A percentile compares a stretch with the other conserved stretches of the same genome.
Evolutionary conservation across 2,329 filamentous ascomycete genomes (phyloP).

Genomic region (Leptodontidium sp.): DNA sequence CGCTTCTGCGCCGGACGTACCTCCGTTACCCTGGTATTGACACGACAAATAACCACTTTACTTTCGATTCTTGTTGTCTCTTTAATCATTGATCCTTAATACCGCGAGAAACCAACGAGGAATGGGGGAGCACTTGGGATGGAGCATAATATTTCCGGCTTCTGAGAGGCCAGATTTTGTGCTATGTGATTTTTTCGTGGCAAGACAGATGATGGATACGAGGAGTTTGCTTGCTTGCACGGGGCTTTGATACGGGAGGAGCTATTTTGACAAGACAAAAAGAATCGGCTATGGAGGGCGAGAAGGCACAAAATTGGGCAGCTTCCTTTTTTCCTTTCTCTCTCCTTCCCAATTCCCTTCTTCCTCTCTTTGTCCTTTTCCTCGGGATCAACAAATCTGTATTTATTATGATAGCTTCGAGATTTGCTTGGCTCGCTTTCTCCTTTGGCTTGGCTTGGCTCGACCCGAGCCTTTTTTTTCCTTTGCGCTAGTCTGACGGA

Average conservation of each 20-base stretch:
- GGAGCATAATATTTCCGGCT: slow-evolving; percentile 41
- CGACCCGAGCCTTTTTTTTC: slow-evolving; percentile 33
- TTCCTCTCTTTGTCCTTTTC: slow-evolving; percentile 32
- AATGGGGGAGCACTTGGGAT: slow-evolving; percentile 37
- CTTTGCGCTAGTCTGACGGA: slow-evolving; percentile 27
- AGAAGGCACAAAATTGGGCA: slow-evolving; percentile 39
- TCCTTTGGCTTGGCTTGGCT: slow-evolving; percentile 13
- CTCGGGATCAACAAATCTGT: slow-evolving; percentile 41
- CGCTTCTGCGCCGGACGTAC: slow-evolving; percentile 36
- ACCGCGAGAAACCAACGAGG: slow-evolving; percentile 38
- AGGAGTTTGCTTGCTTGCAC: slow-evolving; percentile 40
- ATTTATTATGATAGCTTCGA: slow-evolving; percentile 46
- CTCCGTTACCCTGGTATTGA: slow-evolving; percentile 36
- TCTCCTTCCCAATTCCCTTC: slow-evolving; percentile 20
- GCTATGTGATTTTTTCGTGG: slow-evolving; percentile 29
- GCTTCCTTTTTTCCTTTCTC: slow-evolving; percentile 27
- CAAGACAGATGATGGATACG: slow-evolving; percentile 37
- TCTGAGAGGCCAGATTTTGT: slow-evolving; percentile 44
- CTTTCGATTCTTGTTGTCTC: slow-evolving; percentile 46
- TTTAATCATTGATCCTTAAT: slow-evolving; percentile 48
- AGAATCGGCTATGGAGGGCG: slow-evolving; percentile 25
- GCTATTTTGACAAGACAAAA: slow-evolving; percentile 26
- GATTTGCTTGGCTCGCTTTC: slow-evolving; percentile 34
- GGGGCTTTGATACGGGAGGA: slow-evolving; percentile 15
- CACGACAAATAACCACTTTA: slow-evolving; percentile 42